Conservation (phyloP, 441 rosid genomes). For the Cnidoscolus chayamansa region DNA sequence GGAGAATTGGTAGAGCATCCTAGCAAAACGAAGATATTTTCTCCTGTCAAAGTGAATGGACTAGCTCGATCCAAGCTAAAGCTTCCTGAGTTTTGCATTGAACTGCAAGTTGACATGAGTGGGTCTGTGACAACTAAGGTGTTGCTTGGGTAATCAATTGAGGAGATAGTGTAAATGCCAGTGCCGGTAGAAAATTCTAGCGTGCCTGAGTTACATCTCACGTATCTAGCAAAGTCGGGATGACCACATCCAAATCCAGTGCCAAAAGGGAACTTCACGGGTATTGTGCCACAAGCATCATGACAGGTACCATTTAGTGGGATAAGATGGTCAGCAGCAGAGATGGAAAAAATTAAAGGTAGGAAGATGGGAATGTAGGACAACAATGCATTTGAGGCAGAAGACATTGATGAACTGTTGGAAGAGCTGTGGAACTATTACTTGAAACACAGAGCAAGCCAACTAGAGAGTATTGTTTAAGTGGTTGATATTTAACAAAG, state of each 20-base stretch:
- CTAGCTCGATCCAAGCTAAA: slow-evolving; percentile 53
- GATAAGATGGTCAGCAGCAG: slow-evolving; percentile 28
- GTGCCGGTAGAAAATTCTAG: slow-evolving; percentile 55
- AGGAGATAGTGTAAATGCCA: slow-evolving; percentile 45
- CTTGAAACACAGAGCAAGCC: slow-evolving; percentile 10
- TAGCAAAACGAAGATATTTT: slow-evolving; percentile 54
- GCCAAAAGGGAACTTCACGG: slow-evolving; percentile 54
- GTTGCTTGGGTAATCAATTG: slow-evolving; percentile 49
- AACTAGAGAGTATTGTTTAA: slow-evolving; percentile 7
- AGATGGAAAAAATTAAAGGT: slow-evolving; percentile 16
- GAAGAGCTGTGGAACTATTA: background rate
- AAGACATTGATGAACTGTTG: slow-evolving; percentile 34
- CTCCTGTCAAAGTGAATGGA: slow-evolving; percentile 47
- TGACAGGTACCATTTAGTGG: slow-evolving; percentile 40
- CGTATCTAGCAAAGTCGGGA: slow-evolving; percentile 51
- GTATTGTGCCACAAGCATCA: slow-evolving; percentile 43
- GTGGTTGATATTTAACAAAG: slow-evolving; percentile 14
- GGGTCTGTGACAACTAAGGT: slow-evolving; percentile 45
- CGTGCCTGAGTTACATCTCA: slow-evolving; percentile 43
- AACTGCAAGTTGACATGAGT: slow-evolving; percentile 62
- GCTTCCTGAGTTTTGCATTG: slow-evolving; percentile 65
- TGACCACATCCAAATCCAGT: slow-evolving; percentile 60
- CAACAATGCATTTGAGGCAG: slow-evolving; percentile 24
- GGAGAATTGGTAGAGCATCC: slow-evolving; percentile 68
- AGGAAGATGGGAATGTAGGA: slow-evolving; percentile 30